Conservation (phyloP, 2,329 filamentous ascomycete species). For the Lizonia empirigonia region DNA sequence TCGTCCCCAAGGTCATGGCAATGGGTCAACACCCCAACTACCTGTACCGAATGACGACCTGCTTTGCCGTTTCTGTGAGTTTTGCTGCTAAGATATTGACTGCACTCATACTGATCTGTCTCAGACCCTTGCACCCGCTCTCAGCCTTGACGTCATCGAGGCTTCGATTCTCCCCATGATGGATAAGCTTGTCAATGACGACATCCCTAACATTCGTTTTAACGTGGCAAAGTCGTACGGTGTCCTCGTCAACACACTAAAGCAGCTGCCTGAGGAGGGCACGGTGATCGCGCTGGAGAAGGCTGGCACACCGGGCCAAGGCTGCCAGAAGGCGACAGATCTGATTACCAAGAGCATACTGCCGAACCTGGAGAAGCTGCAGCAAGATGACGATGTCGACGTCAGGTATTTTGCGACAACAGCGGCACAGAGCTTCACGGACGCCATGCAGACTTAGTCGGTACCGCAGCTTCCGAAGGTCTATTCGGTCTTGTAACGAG, state of each 20-base stretch:
- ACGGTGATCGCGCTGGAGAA: slow-evolving; percentile 87
- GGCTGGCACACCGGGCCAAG: slow-evolving; percentile 61
- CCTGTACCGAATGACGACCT: slow-evolving; percentile 99
- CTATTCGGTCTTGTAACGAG: slow-evolving; percentile 22
- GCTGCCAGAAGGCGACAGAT: slow-evolving; percentile 75
- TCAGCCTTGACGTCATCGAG: slow-evolving; percentile 91
- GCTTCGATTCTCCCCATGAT: slow-evolving; percentile 95
- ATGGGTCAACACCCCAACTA: slow-evolving; percentile 99
- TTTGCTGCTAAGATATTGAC: not conserved
- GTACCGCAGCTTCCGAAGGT: slow-evolving; percentile 12
- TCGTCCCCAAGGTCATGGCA: slow-evolving; percentile 97
- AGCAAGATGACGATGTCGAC: slow-evolving; percentile 97
- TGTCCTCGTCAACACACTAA: slow-evolving; percentile 87
- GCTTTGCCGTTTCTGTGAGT: slow-evolving; percentile 95
- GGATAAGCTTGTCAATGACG: slow-evolving; percentile 89
- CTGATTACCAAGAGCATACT: slow-evolving; percentile 86
- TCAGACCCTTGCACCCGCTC: slow-evolving; percentile 89
- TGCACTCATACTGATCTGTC: slow-evolving; percentile 16
- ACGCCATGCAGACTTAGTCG: slow-evolving; percentile 49
- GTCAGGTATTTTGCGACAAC: slow-evolving; percentile 97
- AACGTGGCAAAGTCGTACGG: slow-evolving; percentile 98
- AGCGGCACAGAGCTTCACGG: slow-evolving; percentile 65
- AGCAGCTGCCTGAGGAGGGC: slow-evolving; percentile 85
- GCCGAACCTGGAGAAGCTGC: slow-evolving; percentile 90
- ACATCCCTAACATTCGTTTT: slow-evolving; percentile 98